Base-by-base conservation (phyloP, 2,329 filamentous ascomycete genomes). In the Fusarium veterinarium region DNA sequence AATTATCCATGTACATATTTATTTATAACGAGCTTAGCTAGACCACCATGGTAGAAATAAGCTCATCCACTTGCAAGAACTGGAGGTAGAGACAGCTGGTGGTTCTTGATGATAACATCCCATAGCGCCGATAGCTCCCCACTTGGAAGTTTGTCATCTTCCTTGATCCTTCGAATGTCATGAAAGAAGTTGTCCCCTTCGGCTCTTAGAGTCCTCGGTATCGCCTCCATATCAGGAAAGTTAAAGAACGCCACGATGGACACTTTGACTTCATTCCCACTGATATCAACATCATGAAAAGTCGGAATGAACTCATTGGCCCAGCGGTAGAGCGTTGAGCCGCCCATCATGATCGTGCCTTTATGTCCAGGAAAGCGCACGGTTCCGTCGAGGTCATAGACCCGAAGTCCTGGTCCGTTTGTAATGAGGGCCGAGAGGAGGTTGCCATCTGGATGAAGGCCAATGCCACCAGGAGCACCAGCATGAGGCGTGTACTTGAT, bases 181-280 rank as follows among this genome's bases (percentile, higher is more conserved):
- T 59, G 41, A 8, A 64, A 59, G 28, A 55, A 64, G 4, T 17
- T 20, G 2, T 35, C 33, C 8, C 16, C 31, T 3, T 35, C 19
- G 7, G 9, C 16, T 0, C 8, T 6, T 4, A 45, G 7, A 11
- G 31, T 57, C 12, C 44, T 33, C 1, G 67, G 58, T 42, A 69
- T 69, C 3, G 20, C 37, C 31, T 52, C 46, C 67, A 58, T 69
- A 5, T 69, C 64, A 1, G 67, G 67, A 4, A 69, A 69, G 41
- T 69, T 69, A 11, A 69, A 69, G 17, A 69, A 69, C 3, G 64
- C 67, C 10, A 69, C 67, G 3, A 69, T 69, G 2, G 67, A 69
- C 6, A 64, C 64, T 6, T 69, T 69, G 16, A 53, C 42, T 4
- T 64, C 41, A 6, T 53, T 20, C 1, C 52, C 66, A 6, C 66